phyloP scores from a whole-genome alignment of 169 alveolate species.

The Plasmodium gaboni region DNA sequence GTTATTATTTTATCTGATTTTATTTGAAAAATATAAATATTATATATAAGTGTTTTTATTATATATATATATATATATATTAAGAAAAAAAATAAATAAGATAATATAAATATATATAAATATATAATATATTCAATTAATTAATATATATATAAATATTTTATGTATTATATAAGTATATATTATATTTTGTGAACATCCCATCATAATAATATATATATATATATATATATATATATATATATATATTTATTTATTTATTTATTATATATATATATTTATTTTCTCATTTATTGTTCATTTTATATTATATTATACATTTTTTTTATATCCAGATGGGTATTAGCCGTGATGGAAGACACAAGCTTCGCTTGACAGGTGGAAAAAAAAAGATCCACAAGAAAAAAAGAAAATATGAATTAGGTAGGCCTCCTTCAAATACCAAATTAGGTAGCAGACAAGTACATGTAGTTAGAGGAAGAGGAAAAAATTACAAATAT shows the following conservation, averaged over 20 bases:
- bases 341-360: constrained; percentile 98
- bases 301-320: constrained; percentile 1
- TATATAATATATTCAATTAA: too few species aligned
- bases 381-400: constrained; percentile 99
- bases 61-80: too few species aligned
- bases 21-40: too few species aligned
- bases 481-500: constrained; percentile 97
- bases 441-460: constrained; percentile 97
- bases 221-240: constrained; percentile 15
- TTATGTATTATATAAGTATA: not conserved
- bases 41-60: too few species aligned
- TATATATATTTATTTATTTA: too few species aligned
- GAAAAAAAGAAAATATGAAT: constrained; percentile 99
- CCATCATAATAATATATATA: not conserved
- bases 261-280: constrained; percentile 12
- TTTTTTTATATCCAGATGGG: constrained; percentile 92
- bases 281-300: not conserved
- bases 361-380: constrained; percentile 99
- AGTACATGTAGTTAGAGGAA: constrained; percentile 96
- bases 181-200: not conserved
- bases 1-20: too few species aligned
- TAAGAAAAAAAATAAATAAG: too few species aligned
- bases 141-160: not conserved
- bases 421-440: constrained; percentile 98
- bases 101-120: too few species aligned